Conservation (phyloP, 2,329 filamentous ascomycete species). For the Colletotrichum camelliae region DNA sequence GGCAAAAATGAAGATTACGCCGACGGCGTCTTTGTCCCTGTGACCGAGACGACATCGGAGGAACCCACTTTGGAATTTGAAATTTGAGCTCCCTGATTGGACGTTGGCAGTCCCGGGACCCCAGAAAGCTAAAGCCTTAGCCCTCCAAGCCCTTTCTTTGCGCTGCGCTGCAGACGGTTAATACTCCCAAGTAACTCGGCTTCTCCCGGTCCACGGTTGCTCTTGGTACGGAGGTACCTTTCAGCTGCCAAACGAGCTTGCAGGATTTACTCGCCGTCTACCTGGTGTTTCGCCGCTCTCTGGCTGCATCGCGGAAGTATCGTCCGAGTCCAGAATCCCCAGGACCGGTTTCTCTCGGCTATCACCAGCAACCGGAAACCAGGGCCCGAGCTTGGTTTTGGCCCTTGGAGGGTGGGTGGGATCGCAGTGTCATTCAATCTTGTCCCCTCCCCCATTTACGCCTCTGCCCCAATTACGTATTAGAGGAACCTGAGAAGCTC, state of each 20-base stretch:
- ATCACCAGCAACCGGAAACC: slow-evolving; percentile 12
- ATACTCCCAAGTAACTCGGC: not conserved
- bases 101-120: not conserved
- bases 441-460: not conserved
- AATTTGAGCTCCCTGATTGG: slow-evolving; percentile 17
- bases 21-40: not conserved
- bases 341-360: slow-evolving; percentile 24
- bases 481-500: not conserved
- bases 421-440: not conserved
- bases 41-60: slow-evolving; percentile 15
- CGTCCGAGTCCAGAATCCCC: not conserved
- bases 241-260: slow-evolving; percentile 14
- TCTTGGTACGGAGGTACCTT: slow-evolving; percentile 13
- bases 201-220: not conserved
- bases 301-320: not conserved
- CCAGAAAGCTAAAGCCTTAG: not conserved
- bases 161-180: not conserved
- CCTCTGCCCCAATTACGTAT: slow-evolving; percentile 13
- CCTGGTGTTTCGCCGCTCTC: fast-evolving
- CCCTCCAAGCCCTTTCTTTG: not conserved
- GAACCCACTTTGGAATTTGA: slow-evolving; percentile 1
- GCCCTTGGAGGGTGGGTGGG: not conserved
- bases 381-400: slow-evolving; percentile 10
- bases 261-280: not conserved
- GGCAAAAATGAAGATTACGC: not conserved